A percentile compares a stretch with the other conserved stretches of the same genome.
These are phyloP conservation scores for Alternaria ethzedia DNA, from an alignment of 2,329 filamentous ascomycete species.

Conservation along the genomic window DNA sequence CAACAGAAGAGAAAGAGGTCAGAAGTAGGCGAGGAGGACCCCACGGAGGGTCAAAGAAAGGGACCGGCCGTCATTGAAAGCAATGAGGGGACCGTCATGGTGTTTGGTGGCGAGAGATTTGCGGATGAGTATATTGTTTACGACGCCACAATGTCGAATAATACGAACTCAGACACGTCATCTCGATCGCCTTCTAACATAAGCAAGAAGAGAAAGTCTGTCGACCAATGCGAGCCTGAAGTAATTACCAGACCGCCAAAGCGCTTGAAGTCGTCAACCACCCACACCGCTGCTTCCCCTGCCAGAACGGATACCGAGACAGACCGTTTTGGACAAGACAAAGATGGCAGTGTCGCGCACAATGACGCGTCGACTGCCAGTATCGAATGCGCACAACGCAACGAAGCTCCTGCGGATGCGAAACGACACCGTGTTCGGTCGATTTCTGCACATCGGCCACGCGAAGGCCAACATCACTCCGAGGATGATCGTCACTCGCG, in stretches of 20 bases:
- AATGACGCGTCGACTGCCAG: neutral
- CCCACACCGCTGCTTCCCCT: neutral
- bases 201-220: neutral
- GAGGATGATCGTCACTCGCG: too few species aligned
- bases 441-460: neutral
- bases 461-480: neutral
- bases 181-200: neutral
- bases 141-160: neutral
- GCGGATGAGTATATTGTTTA: neutral
- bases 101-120: neutral
- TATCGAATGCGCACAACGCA: neutral
- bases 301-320: neutral
- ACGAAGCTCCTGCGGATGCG: too few species aligned
- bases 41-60: neutral
- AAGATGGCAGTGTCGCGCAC: neutral
- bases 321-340: neutral
- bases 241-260: neutral
- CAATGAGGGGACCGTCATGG: neutral
- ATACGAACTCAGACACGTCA: neutral
- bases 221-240: neutral
- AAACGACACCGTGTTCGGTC: neutral
- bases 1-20: neutral
- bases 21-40: rapidly evolving
- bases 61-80: neutral
- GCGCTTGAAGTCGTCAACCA: neutral